Evolutionary conservation across 495 filamentous ascomycete genomes (phyloP).

Genomic region (Trichoderma reesei): DNA sequence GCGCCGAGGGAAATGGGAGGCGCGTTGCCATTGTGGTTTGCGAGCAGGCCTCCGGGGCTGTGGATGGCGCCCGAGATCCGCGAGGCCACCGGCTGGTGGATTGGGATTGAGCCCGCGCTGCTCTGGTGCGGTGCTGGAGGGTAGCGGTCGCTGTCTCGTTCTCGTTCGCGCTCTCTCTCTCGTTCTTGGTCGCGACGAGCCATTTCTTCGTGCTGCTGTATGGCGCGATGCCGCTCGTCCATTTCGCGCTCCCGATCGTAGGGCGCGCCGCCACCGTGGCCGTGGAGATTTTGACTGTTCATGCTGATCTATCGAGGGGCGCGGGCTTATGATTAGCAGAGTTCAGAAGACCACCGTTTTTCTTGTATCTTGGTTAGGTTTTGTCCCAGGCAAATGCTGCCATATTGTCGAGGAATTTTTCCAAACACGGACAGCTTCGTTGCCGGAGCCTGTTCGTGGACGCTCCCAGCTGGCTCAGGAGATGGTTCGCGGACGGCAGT

Average conservation of each 20-base stretch:
- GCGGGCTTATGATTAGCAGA: neutral
- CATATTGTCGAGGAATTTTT: neutral
- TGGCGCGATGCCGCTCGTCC: slow-evolving; percentile 29
- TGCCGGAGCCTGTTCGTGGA: neutral
- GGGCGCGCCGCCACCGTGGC: slow-evolving; percentile 29
- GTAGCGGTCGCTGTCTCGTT: slow-evolving; percentile 33
- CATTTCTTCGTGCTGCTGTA: slow-evolving; percentile 25
- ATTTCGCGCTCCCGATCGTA: slow-evolving; percentile 26
- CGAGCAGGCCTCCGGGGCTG: slow-evolving; percentile 76
- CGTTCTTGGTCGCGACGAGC: slow-evolving; percentile 15
- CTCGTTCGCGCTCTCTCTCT: slow-evolving; percentile 22
- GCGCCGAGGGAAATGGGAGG: slow-evolving; percentile 54
- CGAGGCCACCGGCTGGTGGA: slow-evolving; percentile 86
- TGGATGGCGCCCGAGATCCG: slow-evolving; percentile 71
- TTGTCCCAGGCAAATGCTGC: neutral
- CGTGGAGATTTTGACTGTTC: slow-evolving; percentile 35
- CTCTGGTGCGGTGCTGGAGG: slow-evolving; percentile 58
- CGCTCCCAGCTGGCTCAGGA: slow-evolving; percentile 4
- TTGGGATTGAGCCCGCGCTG: slow-evolving; percentile 70
- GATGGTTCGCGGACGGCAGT: neutral
- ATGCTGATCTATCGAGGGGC: slow-evolving; percentile 19
- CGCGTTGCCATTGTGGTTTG: slow-evolving; percentile 51
- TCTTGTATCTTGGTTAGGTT: too few relatives aligned
- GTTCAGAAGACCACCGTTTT: neutral
- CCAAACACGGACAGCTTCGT: neutral